phyloP scores from a whole-genome alignment of 2,329 filamentous ascomycete species.

The Cladobotryum mycophilum region DNA sequence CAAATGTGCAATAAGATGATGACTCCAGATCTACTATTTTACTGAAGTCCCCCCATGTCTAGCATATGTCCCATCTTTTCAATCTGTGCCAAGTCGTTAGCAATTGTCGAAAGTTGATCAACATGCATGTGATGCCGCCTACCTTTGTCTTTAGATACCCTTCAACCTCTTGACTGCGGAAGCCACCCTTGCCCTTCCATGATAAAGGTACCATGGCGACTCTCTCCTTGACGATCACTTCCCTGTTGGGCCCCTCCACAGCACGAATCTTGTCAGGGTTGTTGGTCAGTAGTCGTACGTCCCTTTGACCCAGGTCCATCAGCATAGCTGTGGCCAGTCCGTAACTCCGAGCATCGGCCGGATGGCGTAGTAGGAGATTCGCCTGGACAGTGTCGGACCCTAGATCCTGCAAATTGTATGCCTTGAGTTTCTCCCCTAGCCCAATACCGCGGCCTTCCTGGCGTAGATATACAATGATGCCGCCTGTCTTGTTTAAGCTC shows the following conservation, averaged over 20 bases:
- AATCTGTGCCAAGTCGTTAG: slow-evolving; percentile 48
- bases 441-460: slow-evolving; percentile 96
- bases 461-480: slow-evolving; percentile 90
- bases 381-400: slow-evolving; percentile 98
- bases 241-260: slow-evolving; percentile 83
- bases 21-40: not conserved
- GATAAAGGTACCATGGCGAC: slow-evolving; percentile 94
- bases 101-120: not conserved
- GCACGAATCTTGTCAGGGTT: slow-evolving; percentile 96
- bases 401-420: slow-evolving; percentile 94
- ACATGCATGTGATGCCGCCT: slow-evolving; percentile 23
- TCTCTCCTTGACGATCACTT: slow-evolving; percentile 80
- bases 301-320: slow-evolving; percentile 70
- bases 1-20: not conserved
- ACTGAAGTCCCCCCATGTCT: slow-evolving; percentile 38
- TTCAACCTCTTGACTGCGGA: slow-evolving; percentile 82
- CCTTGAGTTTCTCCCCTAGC: slow-evolving; percentile 90
- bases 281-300: slow-evolving; percentile 83
- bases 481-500: slow-evolving; percentile 65
- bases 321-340: slow-evolving; percentile 95
- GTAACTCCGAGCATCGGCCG: slow-evolving; percentile 90
- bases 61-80: slow-evolving; percentile 84
- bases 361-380: slow-evolving; percentile 83
- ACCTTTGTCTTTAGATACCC: slow-evolving; percentile 95
- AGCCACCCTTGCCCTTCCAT: slow-evolving; percentile 81